Evolutionary conservation across 2,329 filamentous ascomycete genomes (phyloP).

Genomic region (Verticillium klebahnii): DNA sequence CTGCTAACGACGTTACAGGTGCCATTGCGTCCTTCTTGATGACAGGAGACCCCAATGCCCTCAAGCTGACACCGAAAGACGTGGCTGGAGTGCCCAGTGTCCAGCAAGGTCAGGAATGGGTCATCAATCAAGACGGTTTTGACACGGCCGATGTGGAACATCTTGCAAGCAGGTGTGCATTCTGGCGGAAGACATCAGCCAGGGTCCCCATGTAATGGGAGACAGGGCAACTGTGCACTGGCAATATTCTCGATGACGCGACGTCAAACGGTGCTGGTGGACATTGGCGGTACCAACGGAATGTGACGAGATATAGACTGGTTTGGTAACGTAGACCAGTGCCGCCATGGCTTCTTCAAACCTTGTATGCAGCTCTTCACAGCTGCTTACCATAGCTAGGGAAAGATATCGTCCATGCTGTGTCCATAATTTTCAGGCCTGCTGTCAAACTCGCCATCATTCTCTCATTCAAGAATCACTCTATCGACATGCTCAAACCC

Average conservation of each 20-base stretch:
- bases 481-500: conserved; percentile 15
- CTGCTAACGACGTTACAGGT: conserved; percentile 27
- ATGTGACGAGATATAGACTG: too few relatives aligned
- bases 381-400: too few relatives aligned
- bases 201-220: conserved; percentile 37
- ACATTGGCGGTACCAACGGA: too few relatives aligned
- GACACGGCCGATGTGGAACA: conserved; percentile 26
- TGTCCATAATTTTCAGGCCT: too few relatives aligned
- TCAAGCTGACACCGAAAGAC: conserved; percentile 45
- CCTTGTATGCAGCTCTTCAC: too few relatives aligned
- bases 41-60: conserved; percentile 52
- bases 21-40: conserved; percentile 57
- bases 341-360: too few relatives aligned
- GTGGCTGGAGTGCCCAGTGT: conserved; percentile 40
- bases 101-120: conserved; percentile 40
- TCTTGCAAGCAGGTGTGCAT: conserved; percentile 44
- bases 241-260: too few relatives aligned
- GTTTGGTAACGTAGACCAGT: too few relatives aligned
- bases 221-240: background rate
- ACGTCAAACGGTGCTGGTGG: too few relatives aligned
- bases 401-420: too few relatives aligned
- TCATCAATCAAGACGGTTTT: conserved; percentile 41
- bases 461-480: too few relatives aligned
- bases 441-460: too few relatives aligned
- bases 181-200: conserved; percentile 44